phyloP scores from a whole-genome alignment of 306 rosid genomes.

The Begonia masoniana region DNA sequence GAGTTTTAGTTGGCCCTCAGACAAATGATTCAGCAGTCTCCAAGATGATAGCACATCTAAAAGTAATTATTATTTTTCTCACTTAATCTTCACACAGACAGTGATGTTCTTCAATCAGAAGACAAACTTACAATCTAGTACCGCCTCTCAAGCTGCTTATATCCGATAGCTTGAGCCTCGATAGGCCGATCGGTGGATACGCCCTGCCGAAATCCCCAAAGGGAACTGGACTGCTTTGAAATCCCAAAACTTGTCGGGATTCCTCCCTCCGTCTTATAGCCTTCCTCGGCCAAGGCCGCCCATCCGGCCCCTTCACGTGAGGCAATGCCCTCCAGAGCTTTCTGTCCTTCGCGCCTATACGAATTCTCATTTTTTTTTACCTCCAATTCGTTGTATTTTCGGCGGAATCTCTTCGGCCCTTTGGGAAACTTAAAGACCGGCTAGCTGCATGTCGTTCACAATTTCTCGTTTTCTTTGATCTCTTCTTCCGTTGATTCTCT shows the following conservation, averaged over 20 bases:
- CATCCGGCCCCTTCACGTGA: constrained; percentile 57
- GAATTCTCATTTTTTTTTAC: constrained; percentile 53
- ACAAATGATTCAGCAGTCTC: too few relatives aligned
- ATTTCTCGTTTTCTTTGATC: constrained; percentile 36
- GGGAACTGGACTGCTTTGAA: constrained; percentile 61
- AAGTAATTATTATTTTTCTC: too few relatives aligned
- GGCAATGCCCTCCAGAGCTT: constrained; percentile 62
- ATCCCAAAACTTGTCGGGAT: constrained; percentile 74
- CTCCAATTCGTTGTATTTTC: constrained; percentile 44
- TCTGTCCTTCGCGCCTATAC: constrained; percentile 39
- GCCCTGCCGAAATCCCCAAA: constrained; percentile 85
- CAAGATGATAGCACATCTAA: too few relatives aligned
- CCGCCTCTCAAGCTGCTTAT: constrained; percentile 61
- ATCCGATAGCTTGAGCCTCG: constrained; percentile 89
- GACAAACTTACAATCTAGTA: constrained; percentile 75
- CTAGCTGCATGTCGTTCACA: constrained; percentile 29
- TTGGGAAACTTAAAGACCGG: too few relatives aligned
- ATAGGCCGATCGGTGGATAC: constrained; percentile 65
- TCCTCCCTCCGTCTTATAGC: constrained; percentile 28
- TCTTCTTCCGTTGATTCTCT: constrained; percentile 54
- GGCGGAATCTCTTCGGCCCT: constrained; percentile 52
- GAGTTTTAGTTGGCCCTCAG: too few relatives aligned
- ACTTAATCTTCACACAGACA: too few relatives aligned
- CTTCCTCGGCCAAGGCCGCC: constrained; percentile 82
- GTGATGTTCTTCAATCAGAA: background rate